phyloP scores from a whole-genome alignment of 352 stramenopile genomes.

The Pythium biforme region DNA sequence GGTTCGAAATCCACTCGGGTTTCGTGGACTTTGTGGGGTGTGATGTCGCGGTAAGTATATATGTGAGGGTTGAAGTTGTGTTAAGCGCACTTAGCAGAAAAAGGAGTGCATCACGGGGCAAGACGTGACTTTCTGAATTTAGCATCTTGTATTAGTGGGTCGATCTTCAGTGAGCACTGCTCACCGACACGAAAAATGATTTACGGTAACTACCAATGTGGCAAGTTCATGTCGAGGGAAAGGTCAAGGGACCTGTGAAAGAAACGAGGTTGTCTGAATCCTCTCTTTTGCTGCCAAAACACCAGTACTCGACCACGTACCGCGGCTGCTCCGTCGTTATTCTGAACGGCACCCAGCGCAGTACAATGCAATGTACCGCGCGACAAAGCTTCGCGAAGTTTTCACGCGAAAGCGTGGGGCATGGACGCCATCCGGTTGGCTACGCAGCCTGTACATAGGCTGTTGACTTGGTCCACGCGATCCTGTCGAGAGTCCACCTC shows the following conservation, averaged over 20 bases:
- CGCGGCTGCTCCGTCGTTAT: too few relatives aligned
- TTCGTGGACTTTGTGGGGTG: not conserved
- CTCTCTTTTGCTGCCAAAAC: not conserved
- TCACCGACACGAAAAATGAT: not conserved
- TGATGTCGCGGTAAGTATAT: not conserved
- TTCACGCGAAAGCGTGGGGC: too few relatives aligned
- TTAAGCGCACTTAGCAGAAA: conserved; percentile 11
- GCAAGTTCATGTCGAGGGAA: not conserved
- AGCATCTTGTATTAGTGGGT: not conserved
- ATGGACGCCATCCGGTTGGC: too few relatives aligned
- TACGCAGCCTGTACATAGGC: too few relatives aligned
- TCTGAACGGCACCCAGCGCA: too few relatives aligned
- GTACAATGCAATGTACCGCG: too few relatives aligned
- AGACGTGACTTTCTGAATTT: not conserved
- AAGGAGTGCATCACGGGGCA: not conserved
- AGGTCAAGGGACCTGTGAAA: not conserved
- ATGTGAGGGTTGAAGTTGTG: conserved; percentile 1
- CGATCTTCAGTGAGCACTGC: too few relatives aligned
- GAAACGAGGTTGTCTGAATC: not conserved
- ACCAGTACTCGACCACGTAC: not conserved
- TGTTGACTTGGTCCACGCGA: too few relatives aligned
- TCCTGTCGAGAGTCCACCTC: too few relatives aligned
- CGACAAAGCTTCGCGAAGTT: too few relatives aligned
- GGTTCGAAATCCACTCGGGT: not conserved
- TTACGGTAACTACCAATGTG: not conserved